Base-by-base conservation (phyloP, 352 stramenopile genomes). In the Phytophthora sojae region DNA sequence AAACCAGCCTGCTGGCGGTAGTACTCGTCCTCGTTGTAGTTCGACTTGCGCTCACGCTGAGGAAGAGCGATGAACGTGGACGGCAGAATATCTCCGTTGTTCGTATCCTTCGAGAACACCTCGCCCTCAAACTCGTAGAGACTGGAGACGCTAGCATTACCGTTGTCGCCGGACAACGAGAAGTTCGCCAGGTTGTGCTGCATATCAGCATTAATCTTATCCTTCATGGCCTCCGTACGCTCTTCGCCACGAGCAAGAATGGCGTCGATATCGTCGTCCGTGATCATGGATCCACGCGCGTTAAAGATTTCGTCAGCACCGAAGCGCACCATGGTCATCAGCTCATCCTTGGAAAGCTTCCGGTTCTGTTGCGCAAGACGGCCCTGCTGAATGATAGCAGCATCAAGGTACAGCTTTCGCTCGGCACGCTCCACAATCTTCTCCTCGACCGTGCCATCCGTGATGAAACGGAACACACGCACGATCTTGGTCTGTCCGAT, bases 401-500 rank as follows among this genome's bases (percentile, higher is more conserved):
- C 98, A 78, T 99, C 99, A 76, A 98, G 86, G 64, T 99, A 99
- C 25, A 99, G 79, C 83, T 99, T 99, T 57, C 98, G 95, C 50
- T 98, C 98, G 0, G 98, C 98, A 64, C 98, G 96, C 71, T 98
- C 96, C 8, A 99, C 83, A 49, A 99, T 99, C 79, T 99, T 99
- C 78, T 99, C 98, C 74, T 99, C 98, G 1, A 99, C 97, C 0
- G 98, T 98, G 47, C 94, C 96, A 63, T 99, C 91, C 55, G 98
- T 99, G 54, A 99, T 97, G 47, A 99, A 95, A 23, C 98, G 95
- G 81, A 99, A 99, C 6, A 99, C 98, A 54, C 97, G 97, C 58
- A 99, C 98, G 15, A 86, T 95, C 81, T 99, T 99, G 29, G 89
- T 99, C 80, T 99, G 97, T 9, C 98, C 98, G 70, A 99, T 99